These are phyloP conservation scores for Diphasiastrum complanatum DNA, from an alignment of 83 land plant species.

Conservation along the genomic window DNA sequence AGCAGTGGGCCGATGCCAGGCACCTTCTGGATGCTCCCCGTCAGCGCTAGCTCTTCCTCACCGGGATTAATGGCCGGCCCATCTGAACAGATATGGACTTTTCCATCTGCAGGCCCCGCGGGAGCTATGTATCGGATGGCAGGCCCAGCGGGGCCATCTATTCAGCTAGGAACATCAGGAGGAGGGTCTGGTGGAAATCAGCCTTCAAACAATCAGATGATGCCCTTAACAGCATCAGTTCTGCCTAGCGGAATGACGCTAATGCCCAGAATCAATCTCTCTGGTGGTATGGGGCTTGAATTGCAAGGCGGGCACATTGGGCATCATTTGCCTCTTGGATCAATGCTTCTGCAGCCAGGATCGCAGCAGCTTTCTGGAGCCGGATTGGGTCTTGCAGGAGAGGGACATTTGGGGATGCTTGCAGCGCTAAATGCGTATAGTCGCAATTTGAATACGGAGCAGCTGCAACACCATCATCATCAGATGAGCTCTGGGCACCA, in stretches of 20 bases:
- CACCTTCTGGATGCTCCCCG: slow-evolving; percentile 28
- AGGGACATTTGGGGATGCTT: slow-evolving; percentile 27
- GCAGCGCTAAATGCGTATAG: slow-evolving; percentile 31
- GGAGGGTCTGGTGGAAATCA: slow-evolving; percentile 13
- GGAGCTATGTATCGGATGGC: slow-evolving; percentile 25
- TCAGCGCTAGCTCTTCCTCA: slow-evolving; percentile 23
- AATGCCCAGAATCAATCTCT: slow-evolving; percentile 27
- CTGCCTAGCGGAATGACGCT: slow-evolving; percentile 25
- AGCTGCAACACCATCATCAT: slow-evolving; percentile 16
- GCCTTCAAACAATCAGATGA: slow-evolving; percentile 8
- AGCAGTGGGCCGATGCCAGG: slow-evolving; percentile 28
- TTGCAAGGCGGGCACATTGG: slow-evolving; percentile 23
- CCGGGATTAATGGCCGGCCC: slow-evolving; percentile 26
- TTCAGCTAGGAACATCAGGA: slow-evolving; percentile 24
- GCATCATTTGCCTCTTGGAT: slow-evolving; percentile 28
- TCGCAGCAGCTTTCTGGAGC: slow-evolving; percentile 19
- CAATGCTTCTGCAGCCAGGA: slow-evolving; percentile 31
- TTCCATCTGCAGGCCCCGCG: slow-evolving; percentile 18
- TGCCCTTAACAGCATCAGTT: slow-evolving; percentile 20
- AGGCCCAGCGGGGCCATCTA: slow-evolving; percentile 16
- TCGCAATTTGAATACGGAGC: slow-evolving; percentile 25
- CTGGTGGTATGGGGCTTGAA: slow-evolving; percentile 29
- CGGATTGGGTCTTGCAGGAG: slow-evolving; percentile 22
- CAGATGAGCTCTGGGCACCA: slow-evolving; percentile 25
- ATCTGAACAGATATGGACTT: slow-evolving; percentile 27